Base-by-base conservation (phyloP, 164 flowering plant species). In the Magnolia changhungtana region DNA sequence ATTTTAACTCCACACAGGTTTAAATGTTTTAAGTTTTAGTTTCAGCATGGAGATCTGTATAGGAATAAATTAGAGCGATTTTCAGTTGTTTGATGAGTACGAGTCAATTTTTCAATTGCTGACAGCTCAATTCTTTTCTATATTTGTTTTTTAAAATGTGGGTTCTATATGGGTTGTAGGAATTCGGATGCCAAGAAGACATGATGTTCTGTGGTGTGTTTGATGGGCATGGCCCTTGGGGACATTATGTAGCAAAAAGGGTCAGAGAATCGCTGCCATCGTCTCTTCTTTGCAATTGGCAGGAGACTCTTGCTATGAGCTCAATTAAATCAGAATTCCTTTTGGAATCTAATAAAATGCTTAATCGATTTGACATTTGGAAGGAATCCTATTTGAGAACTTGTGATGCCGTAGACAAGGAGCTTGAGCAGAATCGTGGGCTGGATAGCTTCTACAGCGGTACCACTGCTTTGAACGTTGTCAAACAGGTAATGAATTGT, bases 201-300 rank as follows among this genome's bases (percentile, higher is more conserved):
- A 87, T 90, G 91, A 82, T 85, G 16, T 92, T 94, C 72, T 92
- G 97, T 76, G 98, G 98, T 55, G 85, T 94, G 52, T 94, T 94
- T 72, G 98, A 94, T 72, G 98, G 98, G 74, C 98, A 94, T 73
- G 97, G 98, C 24, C 87, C 90, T 23, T 95, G 98, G 98, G 98
- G 98, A 0, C 97, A 95, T 76, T 86, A 75, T 79, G 94, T 95
- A 21, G 82, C 97, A 0, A 92, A 91, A 81, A 86, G 69, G 24
- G 92, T 88, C 52, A 80, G 93, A 76, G 83, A 95, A 70, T 81
- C 88, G 24, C 81, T 95, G 90, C 94, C 96, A 16, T 45, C 87
- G 0, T 82, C 85, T 70, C 80, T 95, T 86, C 84, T 92, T 18
- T 80, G 88, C 78, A 85, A 87, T 79, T 92, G 97, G 98, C 95